A percentile compares a stretch with the other conserved stretches of the same genome.
Conservation (phyloP, 257 asterid species). For the Solanum lycopersicoides region DNA sequence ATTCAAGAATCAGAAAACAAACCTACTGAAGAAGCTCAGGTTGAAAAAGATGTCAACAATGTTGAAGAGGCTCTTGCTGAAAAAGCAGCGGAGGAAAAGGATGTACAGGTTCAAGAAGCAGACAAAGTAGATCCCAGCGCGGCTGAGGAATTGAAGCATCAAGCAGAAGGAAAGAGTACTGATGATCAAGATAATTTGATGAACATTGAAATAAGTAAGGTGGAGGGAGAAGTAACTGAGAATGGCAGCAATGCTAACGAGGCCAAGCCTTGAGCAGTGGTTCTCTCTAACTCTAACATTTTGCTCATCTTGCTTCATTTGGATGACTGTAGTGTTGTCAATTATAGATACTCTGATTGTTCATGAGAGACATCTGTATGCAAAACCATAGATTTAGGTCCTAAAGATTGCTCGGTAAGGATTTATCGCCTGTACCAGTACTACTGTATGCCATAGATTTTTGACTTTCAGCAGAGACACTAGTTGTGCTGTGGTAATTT, state of each 20-base stretch:
- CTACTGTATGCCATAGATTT: neutral
- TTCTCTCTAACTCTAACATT: neutral
- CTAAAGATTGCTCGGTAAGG: constrained; percentile 1
- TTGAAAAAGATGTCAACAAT: neutral
- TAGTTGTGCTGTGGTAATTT: neutral
- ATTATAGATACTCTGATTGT: constrained; percentile 13
- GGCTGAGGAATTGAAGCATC: neutral
- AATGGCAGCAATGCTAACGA: constrained; percentile 11
- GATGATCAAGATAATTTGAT: constrained; percentile 2
- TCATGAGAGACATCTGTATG: constrained; percentile 14
- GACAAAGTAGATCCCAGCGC: neutral
- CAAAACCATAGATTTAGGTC: constrained; percentile 15
- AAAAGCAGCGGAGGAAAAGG: neutral
- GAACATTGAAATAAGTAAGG: neutral
- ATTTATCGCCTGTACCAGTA: constrained; percentile 5
- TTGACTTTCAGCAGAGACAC: constrained; percentile 5
- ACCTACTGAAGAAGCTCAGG: neutral
- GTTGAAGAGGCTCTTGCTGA: neutral
- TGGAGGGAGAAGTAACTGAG: constrained; percentile 18
- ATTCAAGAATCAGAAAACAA: neutral
- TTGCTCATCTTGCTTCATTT: neutral
- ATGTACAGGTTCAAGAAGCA: neutral
- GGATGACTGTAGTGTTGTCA: constrained; percentile 1
- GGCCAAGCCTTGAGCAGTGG: constrained; percentile 8
- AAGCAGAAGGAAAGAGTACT: neutral